Evolutionary conservation across 768 basidiomycete genomes (phyloP).

Genomic region (Punctularia strigosozonata): DNA sequence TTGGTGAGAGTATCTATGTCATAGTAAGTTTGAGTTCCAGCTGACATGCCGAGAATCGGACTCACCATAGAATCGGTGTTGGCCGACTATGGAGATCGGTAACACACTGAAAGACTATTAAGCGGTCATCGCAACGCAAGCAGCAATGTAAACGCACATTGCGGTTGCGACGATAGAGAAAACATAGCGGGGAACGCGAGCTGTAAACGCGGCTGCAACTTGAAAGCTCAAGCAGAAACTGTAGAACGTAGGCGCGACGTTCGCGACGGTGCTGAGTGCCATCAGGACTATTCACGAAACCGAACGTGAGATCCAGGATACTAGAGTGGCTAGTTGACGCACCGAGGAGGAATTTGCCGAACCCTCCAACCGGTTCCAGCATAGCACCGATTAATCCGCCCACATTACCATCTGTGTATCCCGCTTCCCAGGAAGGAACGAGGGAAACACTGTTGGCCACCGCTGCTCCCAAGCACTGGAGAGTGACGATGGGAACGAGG

Average conservation of each 20-base stretch:
- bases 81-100: conserved; percentile 61
- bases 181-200: conserved; percentile 54
- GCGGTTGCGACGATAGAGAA: conserved; percentile 56
- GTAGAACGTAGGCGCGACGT: conserved; percentile 78
- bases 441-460: conserved; percentile 44
- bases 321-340: too few species aligned
- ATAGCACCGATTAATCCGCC: conserved; percentile 57
- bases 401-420: conserved; percentile 39
- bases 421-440: conserved; percentile 43
- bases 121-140: conserved; percentile 2
- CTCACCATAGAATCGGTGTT: conserved; percentile 54
- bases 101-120: conserved; percentile 31
- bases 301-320: too few species aligned
- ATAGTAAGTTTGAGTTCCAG: too few species aligned
- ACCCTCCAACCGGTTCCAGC: conserved; percentile 46
- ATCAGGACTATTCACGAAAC: conserved; percentile 63
- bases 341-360: conserved; percentile 65
- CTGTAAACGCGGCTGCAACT: conserved; percentile 47
- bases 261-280: conserved; percentile 66
- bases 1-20: conserved; percentile 49
- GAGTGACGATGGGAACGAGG: conserved; percentile 38
- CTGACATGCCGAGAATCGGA: too few species aligned
- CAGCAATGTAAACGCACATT: conserved; percentile 35
- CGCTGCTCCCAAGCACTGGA: conserved; percentile 56
- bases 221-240: conserved; percentile 68